Evolutionary conservation across 73 alveolate species (phyloP).

Genomic region (Blepharisma stoltei): DNA sequence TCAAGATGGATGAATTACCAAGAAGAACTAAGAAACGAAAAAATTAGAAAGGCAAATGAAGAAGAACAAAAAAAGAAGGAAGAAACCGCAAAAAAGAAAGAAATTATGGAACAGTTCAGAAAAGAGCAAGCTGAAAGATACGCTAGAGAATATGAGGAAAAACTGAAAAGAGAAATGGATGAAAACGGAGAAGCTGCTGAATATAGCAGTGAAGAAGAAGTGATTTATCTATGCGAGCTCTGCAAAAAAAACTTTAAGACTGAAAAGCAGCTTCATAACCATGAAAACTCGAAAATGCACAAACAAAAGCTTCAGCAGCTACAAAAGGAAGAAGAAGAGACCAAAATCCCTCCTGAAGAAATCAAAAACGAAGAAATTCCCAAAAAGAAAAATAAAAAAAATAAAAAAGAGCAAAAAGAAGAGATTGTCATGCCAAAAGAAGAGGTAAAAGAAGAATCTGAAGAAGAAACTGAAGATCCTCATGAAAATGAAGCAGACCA

Average conservation of each 20-base stretch:
- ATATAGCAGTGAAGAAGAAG: conserved; percentile 41
- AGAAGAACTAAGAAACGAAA: conserved; percentile 20
- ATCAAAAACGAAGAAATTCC: conserved; percentile 40
- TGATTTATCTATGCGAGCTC: conserved; percentile 58
- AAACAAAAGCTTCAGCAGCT: conserved; percentile 54
- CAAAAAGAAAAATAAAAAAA: conserved; percentile 25
- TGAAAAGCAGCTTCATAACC: conserved; percentile 68
- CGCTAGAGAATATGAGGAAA: conserved; percentile 49
- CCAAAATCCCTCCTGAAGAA: background rate
- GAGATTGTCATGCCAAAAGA: conserved; percentile 20
- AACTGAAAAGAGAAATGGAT: conserved; percentile 39
- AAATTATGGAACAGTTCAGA: conserved; percentile 36
- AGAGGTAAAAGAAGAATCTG: conserved; percentile 30
- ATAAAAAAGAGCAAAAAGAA: conserved; percentile 44
- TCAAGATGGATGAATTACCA: conserved; percentile 52
- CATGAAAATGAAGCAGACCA: conserved; percentile 31
- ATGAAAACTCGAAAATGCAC: conserved; percentile 72
- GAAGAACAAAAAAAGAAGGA: conserved; percentile 28
- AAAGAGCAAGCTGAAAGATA: conserved; percentile 45
- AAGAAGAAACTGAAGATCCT: conserved; percentile 27
- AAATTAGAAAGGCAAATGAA: conserved; percentile 32
- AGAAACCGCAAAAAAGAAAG: conserved; percentile 42
- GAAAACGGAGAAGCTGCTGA: conserved; percentile 40
- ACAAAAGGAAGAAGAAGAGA: conserved; percentile 19
- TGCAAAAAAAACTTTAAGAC: conserved; percentile 81